Evolutionary conservation across 1,284 basidiomycete genomes (phyloP), one percentile per base, ranked within the genome.

Genomic region (Pseudozyma thailandica): DNA sequence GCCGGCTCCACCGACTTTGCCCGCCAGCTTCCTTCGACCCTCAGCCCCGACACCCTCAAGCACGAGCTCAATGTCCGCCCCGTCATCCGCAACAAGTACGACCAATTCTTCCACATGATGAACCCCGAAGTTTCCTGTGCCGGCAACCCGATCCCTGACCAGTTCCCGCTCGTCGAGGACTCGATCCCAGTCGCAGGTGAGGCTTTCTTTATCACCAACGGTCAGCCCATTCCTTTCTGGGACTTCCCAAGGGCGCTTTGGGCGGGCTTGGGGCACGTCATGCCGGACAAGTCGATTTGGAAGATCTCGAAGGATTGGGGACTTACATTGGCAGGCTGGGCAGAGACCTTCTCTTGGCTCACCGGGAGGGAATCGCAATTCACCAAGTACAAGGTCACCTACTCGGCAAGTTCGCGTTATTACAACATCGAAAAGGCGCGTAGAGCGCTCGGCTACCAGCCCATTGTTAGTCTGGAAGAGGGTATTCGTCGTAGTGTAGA

Each of bases 161-260:
- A 56, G 44, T 61, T 39, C 45, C 80, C 58, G 86, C 13, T 84
- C 90, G 65, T 87, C 84, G 65, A 78, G 21, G 56, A 72, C 9
- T 12, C 42, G 6, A 86, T 93, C 15, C 86, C 89, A 66, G 91
- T 97, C 33, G 94, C 93, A 3, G 96, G 96, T 0, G 91, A 98
- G 83, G 92, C 87, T 0, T 99, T 96, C 86, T 96, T 95, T 86
- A 93, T 99, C 84, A 96, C 94, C 63, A 98, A 98, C 82, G 94
- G 94, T 69, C 94, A 98, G 83, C 95, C 94, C 1, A 87, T 91
- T 58, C 92, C 92, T 81, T 98, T 98, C 85, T 98, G 95, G 95
- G 94, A 98, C 85, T 91, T 96, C 82, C 87, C 90, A 23, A 88
- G 93, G 9, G 85, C 88, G 3, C 85, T 98, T n/a, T 98, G 93